A percentile compares a stretch with the other conserved stretches of the same genome.
These are phyloP conservation scores for Syzygium malaccense DNA, from an alignment of 441 rosid species.

Conservation along the genomic window DNA sequence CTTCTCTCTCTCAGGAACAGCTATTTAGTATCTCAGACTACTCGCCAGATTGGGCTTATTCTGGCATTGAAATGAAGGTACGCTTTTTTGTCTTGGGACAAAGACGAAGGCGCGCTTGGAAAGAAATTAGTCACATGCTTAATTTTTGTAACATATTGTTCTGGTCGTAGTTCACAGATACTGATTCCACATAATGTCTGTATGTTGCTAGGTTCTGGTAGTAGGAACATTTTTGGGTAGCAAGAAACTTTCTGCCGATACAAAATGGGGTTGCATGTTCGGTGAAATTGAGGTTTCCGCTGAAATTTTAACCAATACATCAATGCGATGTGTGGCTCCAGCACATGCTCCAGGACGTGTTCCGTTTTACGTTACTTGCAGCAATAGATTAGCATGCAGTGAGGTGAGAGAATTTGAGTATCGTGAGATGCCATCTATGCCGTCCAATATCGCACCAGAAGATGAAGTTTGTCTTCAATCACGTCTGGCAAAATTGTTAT, in stretches of 20 bases:
- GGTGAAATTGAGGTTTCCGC: slow-evolving; percentile 70
- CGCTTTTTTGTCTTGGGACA: background rate
- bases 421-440: slow-evolving; percentile 28
- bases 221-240: slow-evolving; percentile 46
- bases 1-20: slow-evolving; percentile 67
- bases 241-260: slow-evolving; percentile 26
- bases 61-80: slow-evolving; percentile 49
- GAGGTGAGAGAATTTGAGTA: slow-evolving; percentile 72
- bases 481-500: slow-evolving; percentile 34
- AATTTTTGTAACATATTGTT: background rate
- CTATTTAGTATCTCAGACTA: slow-evolving; percentile 57
- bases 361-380: slow-evolving; percentile 61
- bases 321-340: slow-evolving; percentile 54
- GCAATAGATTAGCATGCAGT: slow-evolving; percentile 66
- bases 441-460: slow-evolving; percentile 4
- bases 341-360: slow-evolving; percentile 45
- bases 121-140: background rate
- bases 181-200: background rate
- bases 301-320: slow-evolving; percentile 41
- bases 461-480: slow-evolving; percentile 30
- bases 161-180: background rate
- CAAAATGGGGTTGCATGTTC: slow-evolving; percentile 67
- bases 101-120: background rate
- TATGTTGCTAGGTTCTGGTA: slow-evolving; percentile 38
- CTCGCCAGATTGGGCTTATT: slow-evolving; percentile 63